Evolutionary conservation across 306 rosid genomes (phyloP), one percentile per base, ranked within the genome.

Genomic region (Citrullus colocynthis): DNA sequence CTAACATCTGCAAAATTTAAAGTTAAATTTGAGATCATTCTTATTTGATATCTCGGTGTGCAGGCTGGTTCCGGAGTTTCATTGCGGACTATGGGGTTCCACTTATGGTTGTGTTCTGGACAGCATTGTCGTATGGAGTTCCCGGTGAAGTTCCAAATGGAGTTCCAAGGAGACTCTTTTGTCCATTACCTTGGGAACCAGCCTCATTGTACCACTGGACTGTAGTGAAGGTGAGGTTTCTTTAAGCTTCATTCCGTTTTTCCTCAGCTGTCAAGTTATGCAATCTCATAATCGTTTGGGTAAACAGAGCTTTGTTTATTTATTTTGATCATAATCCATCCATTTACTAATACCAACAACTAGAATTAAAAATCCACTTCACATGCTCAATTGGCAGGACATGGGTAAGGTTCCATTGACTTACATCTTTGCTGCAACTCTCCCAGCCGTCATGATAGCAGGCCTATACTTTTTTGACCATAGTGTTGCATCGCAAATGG

Each of bases 381-480:
- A 28, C 41, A 14, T 71, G 41, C 58, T 32, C 9, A 34, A 63
- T 56, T 49, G 84, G 84, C 88, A 94, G 97, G 95, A 90, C 65
- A 90, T 92, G 97, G 88, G 75, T 44, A 82, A 89, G 76, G 92
- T 92, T 42, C 91, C 97, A 41, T 1, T 39, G 62, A 55, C 4
- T 30, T 87, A 89, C 66, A 87, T 94, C 71, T 86, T 94, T 67
- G 89, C 87, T 42, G 98, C 97, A 48, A 72, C 82, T 56, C 69
- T 94, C 78, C 98, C 97, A 3, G 95, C 96, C 34, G 10, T 89
- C 79, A 89, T 92, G 98, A 78, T 94, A 61, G 91, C 98, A 0
- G 96, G 95, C 30, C 93, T 94, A 11, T 92, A 92, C 87, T 92
- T 92, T 84, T 94, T 94, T 24, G 98, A 94, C 74, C 98, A 90